Percentiles rank a stretch among this genome's conserved stretches.
Conservation (phyloP, 495 filamentous ascomycete species). For the Tuber umbilicatum region DNA sequence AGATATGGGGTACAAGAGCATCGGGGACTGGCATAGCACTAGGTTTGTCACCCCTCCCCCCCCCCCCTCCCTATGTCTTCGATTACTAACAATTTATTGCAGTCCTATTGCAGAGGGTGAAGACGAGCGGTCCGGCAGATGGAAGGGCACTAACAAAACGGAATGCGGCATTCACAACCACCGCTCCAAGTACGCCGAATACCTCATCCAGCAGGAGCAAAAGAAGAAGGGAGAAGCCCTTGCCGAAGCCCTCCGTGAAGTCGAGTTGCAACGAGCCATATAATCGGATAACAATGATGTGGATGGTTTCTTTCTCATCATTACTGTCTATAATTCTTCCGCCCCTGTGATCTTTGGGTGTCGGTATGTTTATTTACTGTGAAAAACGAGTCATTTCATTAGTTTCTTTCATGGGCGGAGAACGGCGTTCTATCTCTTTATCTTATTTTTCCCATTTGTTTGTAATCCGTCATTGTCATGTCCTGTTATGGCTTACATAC, state of each 20-base stretch:
- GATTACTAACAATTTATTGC: constrained; percentile 23
- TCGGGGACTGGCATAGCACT: constrained; percentile 97
- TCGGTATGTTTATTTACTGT: constrained; percentile 1
- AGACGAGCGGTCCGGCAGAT: constrained; percentile 93
- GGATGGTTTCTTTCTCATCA: background rate
- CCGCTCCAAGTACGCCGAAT: constrained; percentile 82
- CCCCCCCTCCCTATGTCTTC: background rate
- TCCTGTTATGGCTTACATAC: background rate
- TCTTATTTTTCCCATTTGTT: constrained; percentile 1
- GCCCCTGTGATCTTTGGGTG: background rate
- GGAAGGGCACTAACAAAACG: constrained; percentile 91
- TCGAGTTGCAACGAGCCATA: constrained; percentile 33
- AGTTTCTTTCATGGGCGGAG: constrained; percentile 14
- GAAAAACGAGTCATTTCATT: constrained; percentile 13
- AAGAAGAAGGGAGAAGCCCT: constrained; percentile 63
- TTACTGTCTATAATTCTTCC: background rate
- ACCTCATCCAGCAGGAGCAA: constrained; percentile 63
- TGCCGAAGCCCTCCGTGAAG: constrained; percentile 41
- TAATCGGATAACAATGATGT: background rate
- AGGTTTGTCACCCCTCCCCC: constrained; percentile 41
- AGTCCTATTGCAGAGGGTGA: constrained; percentile 79
- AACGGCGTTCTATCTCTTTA: constrained; percentile 3
- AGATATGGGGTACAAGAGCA: constrained; percentile 87
- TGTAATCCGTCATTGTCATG: background rate
- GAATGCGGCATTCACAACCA: constrained; percentile 99